Base-by-base conservation (phyloP, 2,329 filamentous ascomycete species). In the Xylariomycetidae sp. region DNA sequence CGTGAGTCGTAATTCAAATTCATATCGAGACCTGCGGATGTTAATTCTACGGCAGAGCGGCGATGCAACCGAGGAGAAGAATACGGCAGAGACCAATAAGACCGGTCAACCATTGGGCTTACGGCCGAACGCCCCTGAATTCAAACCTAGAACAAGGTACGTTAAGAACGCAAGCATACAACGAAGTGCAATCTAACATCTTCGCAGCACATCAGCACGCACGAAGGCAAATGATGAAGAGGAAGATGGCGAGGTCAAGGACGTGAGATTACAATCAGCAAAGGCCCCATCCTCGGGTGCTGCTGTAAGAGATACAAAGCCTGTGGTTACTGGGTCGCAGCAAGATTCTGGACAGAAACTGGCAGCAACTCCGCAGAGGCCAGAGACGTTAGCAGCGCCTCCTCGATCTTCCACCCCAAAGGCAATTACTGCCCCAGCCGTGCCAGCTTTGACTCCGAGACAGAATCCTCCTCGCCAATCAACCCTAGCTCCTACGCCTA, bases 221-320 rank as follows among this genome's bases (percentile, higher is more conserved):
- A 44, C 53, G n/a, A 53, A 59, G 37, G 34, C 57, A 37, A 41
- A 57, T 10, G 56, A 57, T 2, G 78, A 82, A 40, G 74, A 77
- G 33, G 83, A 88, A 54, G 83, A 88, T 50, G 83, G 83, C 14
- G 83, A 88, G 54, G 81, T 86, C 16, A 75, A 79, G 42, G 82
- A 86, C 47, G 66, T 64, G 20, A 77, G 64, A 27, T 15, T 29
- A 25, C 25, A 30, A 17, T 31, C 35, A 17, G 33, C 39, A 31
- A 28, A 31, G 16, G 30, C 37, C 26, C 49, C 49, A 26, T 17
- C 38, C 28, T 16, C 25, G 15, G 38, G 31, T 23, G 17, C 19
- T 16, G 36, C 32, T 20, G 33, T 37, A 33, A 49, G 47, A 23
- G 51, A 52, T 15, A n/a, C 33, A 11, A 31, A 45, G 15, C 11